A percentile compares a stretch with the other conserved stretches of the same genome.
Conservation (phyloP, 164 flowering plant species). For the Vitis labrusca region DNA sequence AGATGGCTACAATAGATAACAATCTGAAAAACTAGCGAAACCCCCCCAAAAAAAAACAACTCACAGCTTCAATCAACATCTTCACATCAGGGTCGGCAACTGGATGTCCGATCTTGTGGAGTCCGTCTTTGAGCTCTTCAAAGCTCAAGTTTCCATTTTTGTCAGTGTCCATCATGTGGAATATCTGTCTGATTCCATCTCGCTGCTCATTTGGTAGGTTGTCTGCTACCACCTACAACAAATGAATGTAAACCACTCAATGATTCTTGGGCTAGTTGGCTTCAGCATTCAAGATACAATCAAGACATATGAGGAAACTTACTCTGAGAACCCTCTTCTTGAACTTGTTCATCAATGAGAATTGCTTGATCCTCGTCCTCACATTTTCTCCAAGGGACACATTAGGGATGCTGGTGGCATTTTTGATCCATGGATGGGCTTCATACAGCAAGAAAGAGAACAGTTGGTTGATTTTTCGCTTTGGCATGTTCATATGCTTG, state of each 20-base stretch:
- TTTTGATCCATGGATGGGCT: constrained; percentile 73
- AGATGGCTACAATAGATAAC: neutral
- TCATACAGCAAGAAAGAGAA: constrained; percentile 5
- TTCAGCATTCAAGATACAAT: neutral
- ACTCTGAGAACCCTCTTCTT: constrained; percentile 85
- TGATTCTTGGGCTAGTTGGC: neutral
- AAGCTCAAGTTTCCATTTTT: constrained; percentile 69
- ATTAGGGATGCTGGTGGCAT: constrained; percentile 39
- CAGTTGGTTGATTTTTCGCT: neutral
- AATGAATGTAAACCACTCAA: neutral
- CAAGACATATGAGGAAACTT: constrained; percentile 22
- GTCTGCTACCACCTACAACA: constrained; percentile 70
- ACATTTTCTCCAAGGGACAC: constrained; percentile 70
- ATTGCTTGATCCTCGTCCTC: constrained; percentile 67
- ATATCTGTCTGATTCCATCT: constrained; percentile 51
- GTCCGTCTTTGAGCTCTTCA: constrained; percentile 70
- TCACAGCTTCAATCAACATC: constrained; percentile 75
- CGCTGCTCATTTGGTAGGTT: constrained; percentile 67
- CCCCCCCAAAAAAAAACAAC: constrained; percentile 14
- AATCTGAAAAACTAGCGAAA: neutral
- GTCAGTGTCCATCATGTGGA: constrained; percentile 79
- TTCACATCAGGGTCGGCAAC: constrained; percentile 64
- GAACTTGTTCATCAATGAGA: constrained; percentile 80
- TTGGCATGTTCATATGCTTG: neutral
- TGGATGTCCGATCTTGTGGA: constrained; percentile 51